These are phyloP conservation scores for Phanerochaete carnosa DNA, from an alignment of 768 basidiomycete species.

Conservation along the genomic window DNA sequence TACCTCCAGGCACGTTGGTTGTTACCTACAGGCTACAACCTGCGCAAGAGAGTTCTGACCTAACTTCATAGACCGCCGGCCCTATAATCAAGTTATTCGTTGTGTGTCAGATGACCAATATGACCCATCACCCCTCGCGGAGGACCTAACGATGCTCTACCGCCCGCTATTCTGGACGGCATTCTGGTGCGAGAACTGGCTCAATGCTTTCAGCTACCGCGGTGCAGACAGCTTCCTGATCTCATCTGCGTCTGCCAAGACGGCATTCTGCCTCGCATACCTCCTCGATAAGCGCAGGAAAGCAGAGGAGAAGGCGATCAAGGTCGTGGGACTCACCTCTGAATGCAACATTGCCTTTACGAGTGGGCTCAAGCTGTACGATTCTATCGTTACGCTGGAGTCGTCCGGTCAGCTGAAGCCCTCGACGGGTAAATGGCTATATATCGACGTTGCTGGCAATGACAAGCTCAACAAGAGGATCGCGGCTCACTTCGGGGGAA, in stretches of 20 bases:
- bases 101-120: slow-evolving; percentile 57
- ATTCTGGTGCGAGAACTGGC: slow-evolving; percentile 74
- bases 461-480: slow-evolving; percentile 44
- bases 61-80: slow-evolving; percentile 49
- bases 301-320: slow-evolving; percentile 23
- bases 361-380: slow-evolving; percentile 48
- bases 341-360: slow-evolving; percentile 54
- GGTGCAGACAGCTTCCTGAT: slow-evolving; percentile 49
- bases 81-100: slow-evolving; percentile 66
- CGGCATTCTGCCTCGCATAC: slow-evolving; percentile 68
- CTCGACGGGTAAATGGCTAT: slow-evolving; percentile 43
- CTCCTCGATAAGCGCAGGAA: slow-evolving; percentile 45
- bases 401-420: neutral
- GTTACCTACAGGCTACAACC: neutral
- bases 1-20: slow-evolving; percentile 48
- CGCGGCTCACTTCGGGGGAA: neutral
- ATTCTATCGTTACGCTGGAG: slow-evolving; percentile 47
- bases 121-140: slow-evolving; percentile 39
- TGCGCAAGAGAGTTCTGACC: neutral
- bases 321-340: slow-evolving; percentile 61
- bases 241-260: slow-evolving; percentile 71
- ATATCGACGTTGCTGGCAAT: slow-evolving; percentile 64
- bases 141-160: slow-evolving; percentile 71
- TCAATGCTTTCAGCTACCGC: slow-evolving; percentile 47
- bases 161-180: slow-evolving; percentile 74